phyloP scores from a whole-genome alignment of 768 basidiomycete species.

The Boletus fagicola region DNA sequence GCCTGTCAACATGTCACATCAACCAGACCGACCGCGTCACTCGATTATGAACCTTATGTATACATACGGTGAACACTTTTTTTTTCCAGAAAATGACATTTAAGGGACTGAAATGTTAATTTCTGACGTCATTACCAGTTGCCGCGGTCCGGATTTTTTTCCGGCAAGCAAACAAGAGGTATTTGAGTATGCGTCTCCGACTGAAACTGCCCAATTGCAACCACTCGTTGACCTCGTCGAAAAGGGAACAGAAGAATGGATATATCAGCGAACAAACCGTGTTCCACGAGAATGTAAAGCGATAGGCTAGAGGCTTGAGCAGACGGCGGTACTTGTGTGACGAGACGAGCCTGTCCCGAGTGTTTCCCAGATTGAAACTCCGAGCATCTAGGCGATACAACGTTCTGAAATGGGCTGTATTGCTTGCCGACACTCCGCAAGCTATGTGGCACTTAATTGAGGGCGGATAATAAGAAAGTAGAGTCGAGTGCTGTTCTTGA shows the following conservation, averaged over 20 bases:
- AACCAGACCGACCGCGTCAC: neutral
- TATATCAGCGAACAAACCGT: no score
- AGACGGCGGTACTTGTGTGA: no score
- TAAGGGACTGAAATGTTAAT: neutral
- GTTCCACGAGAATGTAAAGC: no score
- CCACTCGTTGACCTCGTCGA: neutral
- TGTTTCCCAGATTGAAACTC: neutral
- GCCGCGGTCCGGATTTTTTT: neutral
- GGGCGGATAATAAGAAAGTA: neutral
- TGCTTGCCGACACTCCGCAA: neutral
- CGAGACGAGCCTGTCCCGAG: neutral
- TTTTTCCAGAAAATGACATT: conserved; percentile 6
- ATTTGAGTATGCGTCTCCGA: neutral
- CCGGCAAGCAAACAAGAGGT: neutral
- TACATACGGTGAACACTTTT: neutral
- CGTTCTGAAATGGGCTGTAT: no score
- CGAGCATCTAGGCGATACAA: neutral
- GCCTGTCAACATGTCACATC: conserved; percentile 8
- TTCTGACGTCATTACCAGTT: neutral
- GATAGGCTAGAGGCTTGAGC: no score
- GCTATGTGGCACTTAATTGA: neutral
- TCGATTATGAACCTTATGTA: neutral
- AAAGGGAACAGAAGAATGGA: no score
- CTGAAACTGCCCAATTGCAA: neutral
- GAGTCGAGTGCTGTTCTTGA: no score